These are phyloP conservation scores for Aspergillus latus DNA, from an alignment of 2,329 filamentous ascomycete species.

Conservation along the genomic window DNA sequence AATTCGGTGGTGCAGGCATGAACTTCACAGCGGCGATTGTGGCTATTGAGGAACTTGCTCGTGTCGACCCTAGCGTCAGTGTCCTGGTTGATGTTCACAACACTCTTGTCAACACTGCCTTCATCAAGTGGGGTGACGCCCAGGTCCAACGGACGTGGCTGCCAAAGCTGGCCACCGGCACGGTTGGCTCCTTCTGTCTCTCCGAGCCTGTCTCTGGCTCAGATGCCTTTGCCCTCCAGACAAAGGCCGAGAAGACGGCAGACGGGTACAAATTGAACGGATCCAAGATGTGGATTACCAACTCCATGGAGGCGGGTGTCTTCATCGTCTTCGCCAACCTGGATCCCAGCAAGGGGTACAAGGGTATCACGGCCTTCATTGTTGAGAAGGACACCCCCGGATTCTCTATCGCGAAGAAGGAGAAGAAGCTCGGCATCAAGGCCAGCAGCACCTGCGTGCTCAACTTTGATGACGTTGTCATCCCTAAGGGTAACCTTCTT, in stretches of 20 bases:
- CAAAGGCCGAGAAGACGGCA: slow-evolving; percentile 79
- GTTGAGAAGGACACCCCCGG: slow-evolving; percentile 87
- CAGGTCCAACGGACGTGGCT: slow-evolving; percentile 81
- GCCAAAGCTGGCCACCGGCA: slow-evolving; percentile 84
- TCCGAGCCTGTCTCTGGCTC: slow-evolving; percentile 91
- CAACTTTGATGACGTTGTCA: slow-evolving; percentile 93
- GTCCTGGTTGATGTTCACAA: slow-evolving; percentile 98
- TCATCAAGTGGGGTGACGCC: slow-evolving; percentile 79
- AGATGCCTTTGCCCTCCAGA: slow-evolving; percentile 92
- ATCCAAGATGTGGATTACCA: slow-evolving; percentile 99
- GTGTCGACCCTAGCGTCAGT: slow-evolving; percentile 90
- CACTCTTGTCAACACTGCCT: slow-evolving; percentile 90
- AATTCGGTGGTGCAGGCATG: slow-evolving; percentile 96
- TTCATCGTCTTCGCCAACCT: slow-evolving; percentile 99
- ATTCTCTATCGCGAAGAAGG: slow-evolving; percentile 97
- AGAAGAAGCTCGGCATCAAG: slow-evolving; percentile 98
- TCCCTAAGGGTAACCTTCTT: slow-evolving; percentile 83
- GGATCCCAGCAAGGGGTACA: slow-evolving; percentile 88
- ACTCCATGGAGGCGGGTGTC: slow-evolving; percentile 87
- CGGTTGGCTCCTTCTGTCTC: slow-evolving; percentile 86
- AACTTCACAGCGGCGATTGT: slow-evolving; percentile 97
- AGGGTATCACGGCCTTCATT: slow-evolving; percentile 93
- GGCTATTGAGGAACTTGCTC: slow-evolving; percentile 92
- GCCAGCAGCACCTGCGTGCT: slow-evolving; percentile 96
- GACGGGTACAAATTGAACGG: slow-evolving; percentile 85